A percentile compares a stretch with the other conserved stretches of the same genome.
Evolutionary conservation across 345 rosid genomes (phyloP).

Genomic region (Euphorbia lathyris): DNA sequence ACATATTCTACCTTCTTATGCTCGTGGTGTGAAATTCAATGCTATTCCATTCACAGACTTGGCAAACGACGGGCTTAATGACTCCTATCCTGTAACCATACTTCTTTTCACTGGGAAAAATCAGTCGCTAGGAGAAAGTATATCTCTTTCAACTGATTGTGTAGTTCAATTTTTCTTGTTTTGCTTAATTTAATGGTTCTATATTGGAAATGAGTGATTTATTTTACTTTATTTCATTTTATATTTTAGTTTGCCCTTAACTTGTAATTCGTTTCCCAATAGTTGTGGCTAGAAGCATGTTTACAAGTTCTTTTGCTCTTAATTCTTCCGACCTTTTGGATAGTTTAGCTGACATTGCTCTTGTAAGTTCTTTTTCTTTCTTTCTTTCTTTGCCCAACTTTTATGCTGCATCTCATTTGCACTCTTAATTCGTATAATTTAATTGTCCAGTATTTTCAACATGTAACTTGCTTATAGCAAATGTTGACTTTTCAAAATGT

Average conservation of each 20-base stretch:
- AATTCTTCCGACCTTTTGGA: constrained; percentile 39
- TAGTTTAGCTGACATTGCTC: constrained; percentile 41
- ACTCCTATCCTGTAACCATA: constrained; percentile 59
- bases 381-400: no score
- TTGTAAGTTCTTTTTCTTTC: constrained; percentile 41
- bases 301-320: constrained; percentile 31
- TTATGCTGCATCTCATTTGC: constrained; percentile 8
- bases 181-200: not conserved
- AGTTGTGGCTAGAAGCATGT: constrained; percentile 53
- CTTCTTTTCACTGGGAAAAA: constrained; percentile 70
- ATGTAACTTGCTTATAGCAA: constrained; percentile 10
- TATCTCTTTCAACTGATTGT: not conserved
- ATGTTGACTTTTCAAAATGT: constrained; percentile 15
- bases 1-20: constrained; percentile 53
- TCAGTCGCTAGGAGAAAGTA: constrained; percentile 61
- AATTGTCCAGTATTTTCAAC: not conserved
- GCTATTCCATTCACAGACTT: constrained; percentile 34
- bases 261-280: constrained; percentile 8
- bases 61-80: constrained; percentile 49
- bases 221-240: not conserved
- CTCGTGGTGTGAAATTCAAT: constrained; percentile 49
- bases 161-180: not conserved
- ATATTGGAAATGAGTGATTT: not conserved
- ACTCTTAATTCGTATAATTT: not conserved
- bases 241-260: not conserved